phyloP scores from a whole-genome alignment of 1,284 basidiomycete genomes.

The Ustilago curta region DNA sequence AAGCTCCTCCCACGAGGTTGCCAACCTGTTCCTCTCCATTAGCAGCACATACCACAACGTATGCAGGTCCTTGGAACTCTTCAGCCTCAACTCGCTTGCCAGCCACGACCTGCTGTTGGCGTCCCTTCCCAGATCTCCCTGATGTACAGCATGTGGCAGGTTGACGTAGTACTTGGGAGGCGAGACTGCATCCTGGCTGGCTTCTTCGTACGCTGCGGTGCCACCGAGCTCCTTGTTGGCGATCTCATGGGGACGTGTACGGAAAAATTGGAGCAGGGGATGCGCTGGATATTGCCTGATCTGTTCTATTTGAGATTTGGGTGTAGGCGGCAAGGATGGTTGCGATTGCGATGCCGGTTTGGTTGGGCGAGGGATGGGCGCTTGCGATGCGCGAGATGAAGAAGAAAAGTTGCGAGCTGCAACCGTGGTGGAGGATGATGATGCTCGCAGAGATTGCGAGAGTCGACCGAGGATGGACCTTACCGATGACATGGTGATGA shows the following conservation, averaged over 20 bases:
- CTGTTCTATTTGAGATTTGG: constrained; percentile 39
- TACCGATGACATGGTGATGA: constrained; percentile 22
- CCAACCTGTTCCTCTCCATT: constrained; percentile 64
- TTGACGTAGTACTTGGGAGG: constrained; percentile 29
- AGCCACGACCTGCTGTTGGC: constrained; percentile 55
- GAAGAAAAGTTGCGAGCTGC: constrained; percentile 33
- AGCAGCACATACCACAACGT: constrained; percentile 67
- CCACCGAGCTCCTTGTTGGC: constrained; percentile 32
- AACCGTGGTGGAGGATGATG: background rate
- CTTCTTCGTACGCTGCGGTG: constrained; percentile 25
- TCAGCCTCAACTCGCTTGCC: constrained; percentile 62
- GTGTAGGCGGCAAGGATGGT: constrained; percentile 16
- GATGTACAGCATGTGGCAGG: constrained; percentile 52
- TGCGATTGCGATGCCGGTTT: constrained; percentile 50
- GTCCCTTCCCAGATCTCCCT: constrained; percentile 47
- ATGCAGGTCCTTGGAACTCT: constrained; percentile 65
- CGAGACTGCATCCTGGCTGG: constrained; percentile 29
- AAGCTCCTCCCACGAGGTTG: constrained; percentile 63
- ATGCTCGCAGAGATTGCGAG: constrained; percentile 34
- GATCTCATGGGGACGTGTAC: constrained; percentile 37
- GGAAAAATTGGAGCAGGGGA: constrained; percentile 65
- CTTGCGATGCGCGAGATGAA: constrained; percentile 31
- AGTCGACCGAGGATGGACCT: constrained; percentile 18
- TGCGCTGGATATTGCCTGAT: constrained; percentile 61
- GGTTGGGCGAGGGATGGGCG: constrained; percentile 36